Conservation (phyloP, 208 protist species). For the Ichthyophonus hoferi region DNA sequence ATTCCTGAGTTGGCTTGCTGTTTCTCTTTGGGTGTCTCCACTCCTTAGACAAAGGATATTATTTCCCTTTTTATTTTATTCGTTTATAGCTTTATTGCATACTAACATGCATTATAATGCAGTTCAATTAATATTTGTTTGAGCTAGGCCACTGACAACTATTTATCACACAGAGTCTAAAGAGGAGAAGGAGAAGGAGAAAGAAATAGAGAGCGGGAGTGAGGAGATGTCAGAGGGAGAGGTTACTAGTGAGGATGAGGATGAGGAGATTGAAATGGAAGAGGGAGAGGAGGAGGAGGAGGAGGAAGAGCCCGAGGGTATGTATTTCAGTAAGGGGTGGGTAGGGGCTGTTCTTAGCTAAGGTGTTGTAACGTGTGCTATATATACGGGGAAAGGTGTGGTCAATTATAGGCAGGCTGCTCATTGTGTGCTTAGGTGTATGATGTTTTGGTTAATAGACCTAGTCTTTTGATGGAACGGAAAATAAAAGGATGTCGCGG, state of each 20-base stretch:
- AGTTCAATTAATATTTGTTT: background rate
- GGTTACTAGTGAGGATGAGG: background rate
- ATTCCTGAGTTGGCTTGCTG: too few species aligned
- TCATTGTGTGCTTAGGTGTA: background rate
- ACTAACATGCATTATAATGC: background rate
- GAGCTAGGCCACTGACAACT: too few species aligned
- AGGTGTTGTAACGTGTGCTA: too few species aligned
- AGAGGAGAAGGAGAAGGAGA: background rate
- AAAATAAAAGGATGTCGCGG: too few species aligned
- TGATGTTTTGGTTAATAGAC: background rate
- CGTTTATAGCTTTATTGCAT: too few species aligned
- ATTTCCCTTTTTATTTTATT: too few species aligned
- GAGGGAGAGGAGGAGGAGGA: background rate
- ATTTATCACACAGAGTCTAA: background rate
- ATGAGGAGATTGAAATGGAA: background rate
- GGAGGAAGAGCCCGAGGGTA: background rate
- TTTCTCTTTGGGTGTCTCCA: too few species aligned
- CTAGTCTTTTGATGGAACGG: background rate
- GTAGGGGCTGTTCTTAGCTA: too few species aligned
- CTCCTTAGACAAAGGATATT: too few species aligned
- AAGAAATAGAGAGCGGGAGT: background rate
- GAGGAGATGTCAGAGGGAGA: background rate
- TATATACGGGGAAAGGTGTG: too few species aligned
- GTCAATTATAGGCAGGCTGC: too few species aligned
- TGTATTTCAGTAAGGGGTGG: too few species aligned